Base-by-base conservation (phyloP, 805 yeast species). In the Allodekkera sacchari region DNA sequence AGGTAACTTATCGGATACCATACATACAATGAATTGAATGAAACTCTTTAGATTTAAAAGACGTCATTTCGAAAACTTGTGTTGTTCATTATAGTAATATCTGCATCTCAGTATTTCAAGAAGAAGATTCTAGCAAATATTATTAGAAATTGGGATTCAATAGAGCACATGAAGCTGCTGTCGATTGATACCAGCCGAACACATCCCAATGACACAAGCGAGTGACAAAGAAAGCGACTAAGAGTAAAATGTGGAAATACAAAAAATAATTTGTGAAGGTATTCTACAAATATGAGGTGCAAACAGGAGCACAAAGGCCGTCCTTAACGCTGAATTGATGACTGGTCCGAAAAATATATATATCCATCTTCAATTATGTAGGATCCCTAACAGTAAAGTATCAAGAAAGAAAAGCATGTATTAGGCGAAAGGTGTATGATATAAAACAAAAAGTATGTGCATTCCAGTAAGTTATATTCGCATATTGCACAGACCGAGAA, bases 201-300 rank as follows among this genome's bases (percentile, higher is more conserved):
- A 19, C 30, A 29, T 36, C 52, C 48, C 76, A 63, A 52, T 83
- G 94, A 24, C 60, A 57, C 71, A 74, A 81, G 32, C 70, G 64
- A 31, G 71, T 69, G 10, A 62, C 62, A 30, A 77, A 57, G 49
- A 77, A 75, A 5, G 64, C 36, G 5, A 64, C 53, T 4, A 75
- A 85, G 27, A 79, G 47, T 1, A 66, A 35, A 30, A 79, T 69
- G 47, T 83, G 94, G 10, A 64, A 30, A n/a, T 65, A 44, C 22
- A 77, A 49, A n/a, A 54, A 83, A 77, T 6, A 63, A 34, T 47
- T 83, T 94, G 53, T 83, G 83, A 30, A 54, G 52, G 30, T 50
- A 44, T 22, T 61, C 62, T 52, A 92, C 66, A 39, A 81, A 50
- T 12, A 32, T 67, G 67, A 31, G 66, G 44, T 3, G 80, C 68